These are phyloP conservation scores for Jaltomata sinuosa DNA, from an alignment of 257 asterid species.

Conservation along the genomic window DNA sequence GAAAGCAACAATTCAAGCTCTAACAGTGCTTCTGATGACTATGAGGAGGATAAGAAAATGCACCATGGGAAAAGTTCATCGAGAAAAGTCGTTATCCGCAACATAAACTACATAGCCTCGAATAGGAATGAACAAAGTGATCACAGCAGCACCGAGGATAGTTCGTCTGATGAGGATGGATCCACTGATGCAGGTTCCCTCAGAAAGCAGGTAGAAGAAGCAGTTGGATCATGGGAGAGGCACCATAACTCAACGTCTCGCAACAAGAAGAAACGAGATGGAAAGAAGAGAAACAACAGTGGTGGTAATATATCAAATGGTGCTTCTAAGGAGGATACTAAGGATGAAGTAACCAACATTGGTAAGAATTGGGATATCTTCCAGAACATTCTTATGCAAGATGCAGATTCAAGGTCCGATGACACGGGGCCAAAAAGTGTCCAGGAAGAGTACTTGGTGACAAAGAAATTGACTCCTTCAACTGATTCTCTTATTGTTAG, in stretches of 20 bases:
- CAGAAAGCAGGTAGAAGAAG: conserved; percentile 51
- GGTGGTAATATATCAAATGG: not conserved
- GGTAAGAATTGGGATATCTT: conserved; percentile 64
- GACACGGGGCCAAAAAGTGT: conserved; percentile 16
- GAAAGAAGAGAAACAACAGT: conserved; percentile 24
- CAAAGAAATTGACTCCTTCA: conserved; percentile 16
- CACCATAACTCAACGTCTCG: conserved; percentile 33
- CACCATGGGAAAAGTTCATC: conserved; percentile 36
- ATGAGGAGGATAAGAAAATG: conserved; percentile 22
- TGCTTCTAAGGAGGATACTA: conserved; percentile 10
- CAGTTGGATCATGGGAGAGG: conserved; percentile 46
- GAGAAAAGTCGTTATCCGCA: conserved; percentile 69
- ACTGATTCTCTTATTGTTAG: conserved; percentile 40
- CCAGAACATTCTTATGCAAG: conserved; percentile 70
- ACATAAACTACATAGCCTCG: conserved; percentile 66
- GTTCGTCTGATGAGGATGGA: conserved; percentile 39
- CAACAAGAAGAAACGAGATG: conserved; percentile 27
- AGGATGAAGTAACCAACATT: conserved; percentile 20
- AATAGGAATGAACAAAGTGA: conserved; percentile 33
- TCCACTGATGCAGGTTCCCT: conserved; percentile 33
- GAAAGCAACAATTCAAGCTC: conserved; percentile 32
- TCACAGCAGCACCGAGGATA: conserved; percentile 23
- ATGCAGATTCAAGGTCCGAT: conserved; percentile 28
- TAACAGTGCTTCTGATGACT: conserved; percentile 35
- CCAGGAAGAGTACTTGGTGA: conserved; percentile 13